Evolutionary conservation across 306 rosid species (phyloP), one percentile per base, ranked within the genome.

Genomic region (Parietaria judaica): DNA sequence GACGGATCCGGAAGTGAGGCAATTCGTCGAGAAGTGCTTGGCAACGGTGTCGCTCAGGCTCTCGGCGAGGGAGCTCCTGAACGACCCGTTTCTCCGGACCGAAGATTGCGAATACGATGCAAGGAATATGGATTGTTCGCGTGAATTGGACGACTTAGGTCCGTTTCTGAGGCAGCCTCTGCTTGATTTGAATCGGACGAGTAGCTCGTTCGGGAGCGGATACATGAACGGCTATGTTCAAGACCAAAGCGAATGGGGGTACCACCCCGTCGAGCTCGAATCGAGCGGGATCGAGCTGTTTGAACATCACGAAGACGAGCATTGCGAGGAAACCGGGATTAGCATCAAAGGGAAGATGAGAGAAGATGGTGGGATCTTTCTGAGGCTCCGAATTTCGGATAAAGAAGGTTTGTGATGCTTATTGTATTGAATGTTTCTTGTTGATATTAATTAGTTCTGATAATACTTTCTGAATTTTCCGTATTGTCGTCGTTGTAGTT

Each of bases 21-120:
- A 80, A 59, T 91, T 91, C 23, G 84, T 87, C 36, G 97, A 91
- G 78, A 91, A 91, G 78, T 91, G 97, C 68, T 74, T 91, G 70
- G 97, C 86, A 57, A 88, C 91, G 0, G 96, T 75, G 41, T 76
- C 96, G 8, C 63, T 66, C 49, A 87, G 97, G 77, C 88, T 71
- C 51, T 87, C 97, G 10, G 97, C 97, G 0, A 74, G 83, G 66
- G 92, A 91, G 86, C 97, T 91, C 80, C 70, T 91, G 58, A 73
- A 88, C 11, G 95, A 91, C 55, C 86, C 80, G 67, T 91, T 91
- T 84, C 97, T 91, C 65, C 79, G 36, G 66, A 58, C 75, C 39
- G 89, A 85, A 62, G 79, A 80, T 61, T 59, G 70, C 44, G 96
- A 83, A 14, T 74, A 71, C 66, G 85, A 85, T 71, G 77, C 69